A percentile compares a stretch with the other conserved stretches of the same genome.
Conservation (phyloP, 2,329 filamentous ascomycete species). For the Plectosphaerella cucumerina region DNA sequence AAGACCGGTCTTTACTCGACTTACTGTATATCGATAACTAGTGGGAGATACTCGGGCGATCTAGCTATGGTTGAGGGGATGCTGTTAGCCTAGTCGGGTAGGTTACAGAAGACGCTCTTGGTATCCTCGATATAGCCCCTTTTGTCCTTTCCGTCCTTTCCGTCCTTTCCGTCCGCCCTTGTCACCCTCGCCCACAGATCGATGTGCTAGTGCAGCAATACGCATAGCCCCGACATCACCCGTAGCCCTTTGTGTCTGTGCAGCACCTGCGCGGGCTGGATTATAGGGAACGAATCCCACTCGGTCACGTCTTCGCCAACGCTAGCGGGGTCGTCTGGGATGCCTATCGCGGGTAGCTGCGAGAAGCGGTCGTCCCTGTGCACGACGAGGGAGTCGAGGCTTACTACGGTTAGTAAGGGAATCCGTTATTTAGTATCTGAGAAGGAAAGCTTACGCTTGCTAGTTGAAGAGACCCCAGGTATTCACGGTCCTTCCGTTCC, state of each 20-base stretch:
- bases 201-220: not conserved
- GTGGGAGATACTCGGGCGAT: not conserved
- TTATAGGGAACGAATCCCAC: not conserved
- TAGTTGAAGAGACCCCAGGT: not conserved
- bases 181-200: not conserved
- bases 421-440: not conserved
- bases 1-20: not conserved
- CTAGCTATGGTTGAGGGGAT: not conserved
- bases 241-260: not conserved
- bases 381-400: not conserved
- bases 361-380: not conserved
- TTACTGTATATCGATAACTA: not conserved
- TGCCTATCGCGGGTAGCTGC: not conserved
- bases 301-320: not conserved
- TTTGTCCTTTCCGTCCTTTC: too few species aligned
- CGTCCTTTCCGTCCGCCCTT: not conserved
- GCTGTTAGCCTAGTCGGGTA: not conserved
- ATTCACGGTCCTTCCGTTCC: not conserved
- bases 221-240: not conserved
- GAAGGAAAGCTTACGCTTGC: not conserved
- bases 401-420: not conserved
- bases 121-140: not conserved
- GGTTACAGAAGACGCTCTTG: not conserved
- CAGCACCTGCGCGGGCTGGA: not conserved
- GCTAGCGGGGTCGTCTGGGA: not conserved